phyloP scores from a whole-genome alignment of 495 filamentous ascomycete species.

The Pyronema omphalodes region DNA sequence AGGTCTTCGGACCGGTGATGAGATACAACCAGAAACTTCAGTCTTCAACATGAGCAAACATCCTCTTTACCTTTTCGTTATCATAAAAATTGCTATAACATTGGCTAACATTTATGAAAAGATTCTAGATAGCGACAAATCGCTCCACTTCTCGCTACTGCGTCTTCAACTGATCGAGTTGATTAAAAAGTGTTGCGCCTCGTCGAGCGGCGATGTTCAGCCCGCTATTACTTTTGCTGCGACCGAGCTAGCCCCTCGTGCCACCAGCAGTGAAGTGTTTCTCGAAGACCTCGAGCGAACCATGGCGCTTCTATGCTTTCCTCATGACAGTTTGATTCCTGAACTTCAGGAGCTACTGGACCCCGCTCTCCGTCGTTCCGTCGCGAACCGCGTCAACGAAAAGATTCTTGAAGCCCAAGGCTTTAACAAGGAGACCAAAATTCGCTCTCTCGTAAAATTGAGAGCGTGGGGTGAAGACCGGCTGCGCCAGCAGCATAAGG shows the following conservation, averaged over 20 bases:
- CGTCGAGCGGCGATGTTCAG: slow-evolving; percentile 51
- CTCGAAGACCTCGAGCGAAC: slow-evolving; percentile 78
- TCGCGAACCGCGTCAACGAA: slow-evolving; percentile 70
- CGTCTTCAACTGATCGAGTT: slow-evolving; percentile 85
- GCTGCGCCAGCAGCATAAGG: slow-evolving; percentile 43
- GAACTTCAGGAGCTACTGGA: slow-evolving; percentile 58
- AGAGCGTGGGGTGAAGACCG: slow-evolving; percentile 72
- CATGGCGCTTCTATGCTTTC: slow-evolving; percentile 81
- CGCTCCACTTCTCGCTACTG: slow-evolving; percentile 78
- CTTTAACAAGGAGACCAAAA: slow-evolving; percentile 55
- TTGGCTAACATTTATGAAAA: slow-evolving; percentile 25
- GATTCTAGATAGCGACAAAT: slow-evolving; percentile 71
- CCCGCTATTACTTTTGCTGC: slow-evolving; percentile 77
- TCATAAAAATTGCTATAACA: slow-evolving; percentile 6
- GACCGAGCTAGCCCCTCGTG: slow-evolving; percentile 66
- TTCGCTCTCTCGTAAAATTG: slow-evolving; percentile 59
- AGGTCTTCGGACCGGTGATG: slow-evolving; percentile 73
- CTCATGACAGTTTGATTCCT: slow-evolving; percentile 53
- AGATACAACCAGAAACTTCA: slow-evolving; percentile 73
- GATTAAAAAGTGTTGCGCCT: slow-evolving; percentile 53
- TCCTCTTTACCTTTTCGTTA: slow-evolving; percentile 10
- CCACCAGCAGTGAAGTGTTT: slow-evolving; percentile 56
- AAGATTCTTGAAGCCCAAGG: slow-evolving; percentile 59
- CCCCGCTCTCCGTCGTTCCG: slow-evolving; percentile 59
- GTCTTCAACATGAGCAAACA: slow-evolving; percentile 79